Conservation (phyloP, 2,329 filamentous ascomycete genomes). For the Ophiostoma tasmaniense region DNA sequence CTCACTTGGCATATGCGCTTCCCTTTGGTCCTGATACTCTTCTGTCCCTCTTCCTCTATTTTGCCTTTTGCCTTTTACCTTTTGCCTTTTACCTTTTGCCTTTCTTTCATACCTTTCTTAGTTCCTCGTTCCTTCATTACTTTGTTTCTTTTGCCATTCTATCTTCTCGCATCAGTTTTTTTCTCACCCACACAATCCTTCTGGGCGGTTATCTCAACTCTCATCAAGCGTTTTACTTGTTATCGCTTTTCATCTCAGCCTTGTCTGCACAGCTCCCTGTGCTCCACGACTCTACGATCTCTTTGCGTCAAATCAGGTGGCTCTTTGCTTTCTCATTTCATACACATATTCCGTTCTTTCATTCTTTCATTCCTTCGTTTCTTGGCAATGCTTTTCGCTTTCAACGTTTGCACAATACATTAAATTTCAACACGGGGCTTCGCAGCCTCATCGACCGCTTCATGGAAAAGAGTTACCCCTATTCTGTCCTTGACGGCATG, state of each 20-base stretch:
- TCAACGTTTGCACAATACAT: constrained; percentile 17
- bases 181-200: not conserved
- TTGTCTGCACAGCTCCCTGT: not conserved
- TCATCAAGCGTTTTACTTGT: not conserved
- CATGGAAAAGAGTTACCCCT: constrained; percentile 22
- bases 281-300: not conserved
- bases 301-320: constrained; percentile 1
- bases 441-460: constrained; percentile 26
- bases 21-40: not conserved
- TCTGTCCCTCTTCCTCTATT: too few species aligned
- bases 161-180: not conserved
- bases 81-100: not conserved
- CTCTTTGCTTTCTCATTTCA: not conserved
- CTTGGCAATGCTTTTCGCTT: not conserved
- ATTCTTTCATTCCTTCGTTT: not conserved
- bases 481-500: constrained; percentile 13
- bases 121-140: not conserved
- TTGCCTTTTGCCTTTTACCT: not conserved
- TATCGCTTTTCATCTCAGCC: not conserved
- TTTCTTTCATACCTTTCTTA: not conserved
- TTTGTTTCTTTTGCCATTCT: not conserved
- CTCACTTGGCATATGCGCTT: not conserved
- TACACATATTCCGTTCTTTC: not conserved
- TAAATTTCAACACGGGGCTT: constrained; percentile 30
- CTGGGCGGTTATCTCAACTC: not conserved